A percentile compares a stretch with the other conserved stretches of the same genome.
Conservation (phyloP, 176 grass and related monocot species). For the Raddia guianensis region DNA sequence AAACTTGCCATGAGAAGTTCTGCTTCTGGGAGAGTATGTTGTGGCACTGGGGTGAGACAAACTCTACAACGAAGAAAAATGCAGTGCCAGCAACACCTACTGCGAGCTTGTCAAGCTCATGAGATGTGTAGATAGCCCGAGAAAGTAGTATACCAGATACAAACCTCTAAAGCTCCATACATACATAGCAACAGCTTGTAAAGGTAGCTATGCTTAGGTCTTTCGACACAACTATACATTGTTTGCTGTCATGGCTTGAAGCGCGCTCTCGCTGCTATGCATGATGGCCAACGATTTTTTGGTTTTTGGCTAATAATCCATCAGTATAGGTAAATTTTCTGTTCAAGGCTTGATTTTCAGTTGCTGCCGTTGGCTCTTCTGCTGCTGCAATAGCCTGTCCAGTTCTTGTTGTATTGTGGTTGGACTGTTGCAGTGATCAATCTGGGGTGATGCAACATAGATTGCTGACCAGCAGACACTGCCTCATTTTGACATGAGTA, state of each 20-base stretch:
- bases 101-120: conserved; percentile 43
- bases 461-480: conserved; percentile 51
- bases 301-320: conserved; percentile 50
- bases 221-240: conserved; percentile 40
- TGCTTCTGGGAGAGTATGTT: conserved; percentile 97
- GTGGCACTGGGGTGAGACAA: conserved; percentile 84
- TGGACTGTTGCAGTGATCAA: conserved; percentile 33
- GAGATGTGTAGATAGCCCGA: conserved; percentile 54
- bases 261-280: conserved; percentile 31
- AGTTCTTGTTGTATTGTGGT: conserved; percentile 42
- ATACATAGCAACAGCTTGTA: conserved; percentile 67
- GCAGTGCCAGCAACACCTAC: conserved; percentile 16
- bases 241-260: conserved; percentile 35
- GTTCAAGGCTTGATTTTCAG: conserved; percentile 12
- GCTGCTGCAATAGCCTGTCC: conserved; percentile 13
- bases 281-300: conserved; percentile 50
- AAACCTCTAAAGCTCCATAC: conserved; percentile 47
- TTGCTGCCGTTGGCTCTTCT: conserved; percentile 27
- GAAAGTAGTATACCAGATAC: conserved; percentile 56
- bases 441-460: conserved; percentile 58
- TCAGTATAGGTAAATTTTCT: conserved; percentile 44
- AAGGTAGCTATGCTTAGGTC: conserved; percentile 56
- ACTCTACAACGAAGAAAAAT: conserved; percentile 46
- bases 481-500: conserved; percentile 29
- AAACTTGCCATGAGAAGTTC: conserved; percentile 84